Evolutionary conservation across 2,329 filamentous ascomycete species (phyloP), one percentile per base, ranked within the genome.

Genomic region (Aaosphaeria pasadenensis): DNA sequence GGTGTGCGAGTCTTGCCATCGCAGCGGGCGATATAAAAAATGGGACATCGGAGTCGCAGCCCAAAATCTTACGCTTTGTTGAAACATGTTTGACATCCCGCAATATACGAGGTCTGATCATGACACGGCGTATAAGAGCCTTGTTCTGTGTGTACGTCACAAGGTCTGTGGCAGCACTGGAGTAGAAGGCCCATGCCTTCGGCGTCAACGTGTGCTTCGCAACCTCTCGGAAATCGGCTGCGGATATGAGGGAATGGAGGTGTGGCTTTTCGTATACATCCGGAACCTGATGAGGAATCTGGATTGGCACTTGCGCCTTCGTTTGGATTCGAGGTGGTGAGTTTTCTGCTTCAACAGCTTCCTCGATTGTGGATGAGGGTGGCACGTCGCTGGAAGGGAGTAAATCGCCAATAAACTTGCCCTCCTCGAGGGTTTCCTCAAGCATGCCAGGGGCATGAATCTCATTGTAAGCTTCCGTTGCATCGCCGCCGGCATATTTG

Each of bases 111-210:
- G 45, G 47, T 5, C 76, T 66, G 41, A 78, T 67, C 50, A 67
- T 66, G 39, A 78, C 66, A 24, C 71, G 70, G 24, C 66, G 63
- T 47, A 74, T 76, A 47, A 69, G 68, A 4, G 64, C 59, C 39
- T 59, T 60, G 53, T 77, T 77, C 17, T 69, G 59, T 30, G 66
- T 65, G 45, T 70, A 67, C 13, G 75, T 78, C 40, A 73, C 59
- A 49, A 75, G 73, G 40, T 77, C 74, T 4, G 77, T 78, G 0
- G 76, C 75, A 1, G 74, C 77, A 5, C 71, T 74, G 35, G 67
- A 70, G 60, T 78, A 79, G 54, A 71, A 73, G 0, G 66, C 71
- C 70, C 70, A 73, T 30, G 70, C 67, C 54, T 72, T 72, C 11
- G 60, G 57, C 17, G 58, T 61, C 17, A 67, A 49, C 6, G 62